Base-by-base conservation (phyloP, 805 yeast species). In the Metschnikowia corniflorae region DNA sequence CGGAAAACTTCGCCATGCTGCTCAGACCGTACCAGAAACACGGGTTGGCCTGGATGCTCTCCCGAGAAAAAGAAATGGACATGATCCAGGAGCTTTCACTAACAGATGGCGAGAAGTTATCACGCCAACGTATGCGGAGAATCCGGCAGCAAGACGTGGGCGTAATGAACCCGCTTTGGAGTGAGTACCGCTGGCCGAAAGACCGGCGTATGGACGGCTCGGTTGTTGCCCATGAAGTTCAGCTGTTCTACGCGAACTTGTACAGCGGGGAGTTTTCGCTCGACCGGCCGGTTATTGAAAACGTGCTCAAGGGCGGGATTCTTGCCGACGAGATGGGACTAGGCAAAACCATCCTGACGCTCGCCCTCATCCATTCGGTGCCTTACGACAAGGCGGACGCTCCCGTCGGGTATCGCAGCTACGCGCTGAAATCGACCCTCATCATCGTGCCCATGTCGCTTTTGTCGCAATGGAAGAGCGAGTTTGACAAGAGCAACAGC, bases 291-390 rank as follows among this genome's bases (percentile, higher is more conserved):
- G 49, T 78, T 9, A 64, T 87, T 26, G 76, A 71, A 40, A 68
- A 80, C 2, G 52, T 73, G 14, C 71, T 81, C 32, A 68, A 70
- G 32, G 97, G 97, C 24, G 97, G 97, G 2, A 84, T 89, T 15
- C 63, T 89, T 12, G 95, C 97, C 0, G 97, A 89, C 63, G 97
- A 89, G 57, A 89, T 89, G 97, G 97, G 97, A 0, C 68, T 89
- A 7, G 97, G 97, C 28, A 89, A 89, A 55, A 89, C 97, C 0
- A 83, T 89, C 16, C 83, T 95, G 1, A 78, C 95, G 0, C 60
- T 87, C 35, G 73, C 96, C 0, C 61, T 91, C 32, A 69, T 89
- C 9, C 77, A 82, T 39, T 71, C 86, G 0, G 79, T 72, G 7
- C 85, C 87, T 0, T 56, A 49, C 30, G 89, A 83, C 50, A 39